phyloP scores from a whole-genome alignment of 73 alveolate genomes.

The Vitrella brassicaformis region DNA sequence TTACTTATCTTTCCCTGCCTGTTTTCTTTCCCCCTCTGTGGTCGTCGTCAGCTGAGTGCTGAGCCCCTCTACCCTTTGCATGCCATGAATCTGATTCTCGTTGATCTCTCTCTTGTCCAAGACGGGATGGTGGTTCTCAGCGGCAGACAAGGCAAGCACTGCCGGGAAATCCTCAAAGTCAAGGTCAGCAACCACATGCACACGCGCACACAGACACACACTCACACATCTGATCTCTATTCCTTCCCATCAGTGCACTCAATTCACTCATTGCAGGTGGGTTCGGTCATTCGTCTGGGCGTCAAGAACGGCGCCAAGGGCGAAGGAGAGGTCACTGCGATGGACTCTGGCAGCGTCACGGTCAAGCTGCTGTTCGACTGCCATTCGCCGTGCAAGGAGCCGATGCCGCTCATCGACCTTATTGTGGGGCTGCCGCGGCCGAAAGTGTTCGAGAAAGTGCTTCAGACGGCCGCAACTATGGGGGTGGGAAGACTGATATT shows the following conservation, averaged over 20 bases:
- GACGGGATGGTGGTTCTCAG: background rate
- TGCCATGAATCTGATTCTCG: background rate
- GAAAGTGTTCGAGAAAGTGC: background rate
- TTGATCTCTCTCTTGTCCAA: background rate
- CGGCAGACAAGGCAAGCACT: background rate
- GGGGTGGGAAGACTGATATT: background rate
- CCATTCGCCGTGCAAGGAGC: background rate
- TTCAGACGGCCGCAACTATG: background rate
- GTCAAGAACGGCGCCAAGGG: no score
- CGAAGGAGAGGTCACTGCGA: no score
- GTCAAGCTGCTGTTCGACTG: background rate
- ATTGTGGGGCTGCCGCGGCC: background rate
- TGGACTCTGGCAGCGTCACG: background rate
- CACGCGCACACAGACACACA: no score
- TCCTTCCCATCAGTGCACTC: no score
- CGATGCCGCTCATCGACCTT: background rate
- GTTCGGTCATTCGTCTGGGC: no score
- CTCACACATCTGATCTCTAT: no score
- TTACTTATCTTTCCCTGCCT: no score
- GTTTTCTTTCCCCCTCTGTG: no score
- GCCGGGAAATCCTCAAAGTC: background rate
- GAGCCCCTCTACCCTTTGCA: no score
- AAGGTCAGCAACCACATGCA: no score
- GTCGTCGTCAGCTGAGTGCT: no score
- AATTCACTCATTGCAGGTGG: no score